Percentiles rank a stretch among this genome's conserved stretches.
phyloP scores from a whole-genome alignment of 2,329 filamentous ascomycete genomes.

The Acephala macrosclerotiorum region DNA sequence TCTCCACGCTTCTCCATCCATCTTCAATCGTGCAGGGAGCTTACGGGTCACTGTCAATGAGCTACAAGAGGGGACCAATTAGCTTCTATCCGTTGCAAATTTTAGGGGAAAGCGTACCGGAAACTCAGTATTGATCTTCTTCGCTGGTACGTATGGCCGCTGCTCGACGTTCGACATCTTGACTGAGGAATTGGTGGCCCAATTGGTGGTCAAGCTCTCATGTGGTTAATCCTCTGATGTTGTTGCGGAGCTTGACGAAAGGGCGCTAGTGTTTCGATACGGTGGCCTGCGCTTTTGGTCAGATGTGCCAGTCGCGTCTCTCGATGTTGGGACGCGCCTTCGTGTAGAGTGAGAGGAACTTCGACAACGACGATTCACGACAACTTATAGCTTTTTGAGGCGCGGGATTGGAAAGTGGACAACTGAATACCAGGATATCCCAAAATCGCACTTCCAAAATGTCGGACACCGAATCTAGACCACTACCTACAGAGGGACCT shows the following conservation, averaged over 20 bases:
- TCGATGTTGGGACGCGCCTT: slow-evolving; percentile 26
- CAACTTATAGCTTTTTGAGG: neutral
- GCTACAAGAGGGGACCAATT: slow-evolving; percentile 62
- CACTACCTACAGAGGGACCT: slow-evolving; percentile 38
- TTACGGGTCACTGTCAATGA: slow-evolving; percentile 99
- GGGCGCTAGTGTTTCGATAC: slow-evolving; percentile 29
- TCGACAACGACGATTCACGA: slow-evolving; percentile 1
- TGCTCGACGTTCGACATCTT: slow-evolving; percentile 47
- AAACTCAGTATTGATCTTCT: slow-evolving; percentile 82
- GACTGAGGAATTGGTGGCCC: slow-evolving; percentile 38
- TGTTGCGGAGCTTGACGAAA: slow-evolving; percentile 27
- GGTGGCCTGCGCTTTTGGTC: slow-evolving; percentile 1
- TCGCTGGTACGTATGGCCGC: slow-evolving; percentile 71
- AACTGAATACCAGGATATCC: slow-evolving; percentile 24
- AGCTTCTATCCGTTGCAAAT: slow-evolving; percentile 32
- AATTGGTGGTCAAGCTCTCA: slow-evolving; percentile 34
- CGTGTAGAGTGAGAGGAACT: slow-evolving; percentile 18
- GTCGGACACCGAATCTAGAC: slow-evolving; percentile 28
- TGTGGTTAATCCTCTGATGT: slow-evolving; percentile 21
- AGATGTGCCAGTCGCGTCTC: slow-evolving; percentile 26
- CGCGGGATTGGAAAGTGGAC: too few relatives aligned
- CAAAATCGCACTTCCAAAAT: slow-evolving; percentile 20
- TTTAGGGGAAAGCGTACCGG: slow-evolving; percentile 68
- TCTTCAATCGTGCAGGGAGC: slow-evolving; percentile 42
- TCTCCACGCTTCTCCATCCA: slow-evolving; percentile 13